A percentile compares a stretch with the other conserved stretches of the same genome.
Evolutionary conservation across 345 rosid species (phyloP).

Genomic region (Isatis tinctoria): DNA sequence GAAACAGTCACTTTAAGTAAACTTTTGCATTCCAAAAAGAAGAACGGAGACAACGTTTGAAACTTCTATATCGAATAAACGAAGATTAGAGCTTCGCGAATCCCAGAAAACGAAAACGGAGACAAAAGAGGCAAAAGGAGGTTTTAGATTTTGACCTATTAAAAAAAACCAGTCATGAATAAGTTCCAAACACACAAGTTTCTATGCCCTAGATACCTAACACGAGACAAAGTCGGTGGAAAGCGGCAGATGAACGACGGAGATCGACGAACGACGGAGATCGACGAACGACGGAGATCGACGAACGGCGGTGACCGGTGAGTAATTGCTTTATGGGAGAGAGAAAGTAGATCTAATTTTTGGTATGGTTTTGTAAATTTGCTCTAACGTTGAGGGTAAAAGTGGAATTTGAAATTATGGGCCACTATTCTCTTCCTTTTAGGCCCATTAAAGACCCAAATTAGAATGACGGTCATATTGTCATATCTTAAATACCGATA

Average conservation of each 20-base stretch:
- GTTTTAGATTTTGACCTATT: too few relatives aligned
- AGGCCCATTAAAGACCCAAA: slow-evolving; percentile 19
- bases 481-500: background rate
- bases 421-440: background rate
- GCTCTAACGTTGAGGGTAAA: background rate
- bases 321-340: background rate
- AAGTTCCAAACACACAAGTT: background rate
- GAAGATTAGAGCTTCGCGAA: background rate
- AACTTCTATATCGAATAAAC: too few relatives aligned
- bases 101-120: background rate
- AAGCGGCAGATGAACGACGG: background rate
- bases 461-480: background rate
- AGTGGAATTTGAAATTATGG: background rate
- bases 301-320: slow-evolving; percentile 7
- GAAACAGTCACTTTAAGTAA: too few relatives aligned
- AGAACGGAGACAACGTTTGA: background rate
- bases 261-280: background rate
- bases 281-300: background rate
- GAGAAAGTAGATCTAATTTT: background rate
- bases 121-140: background rate
- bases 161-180: too few relatives aligned
- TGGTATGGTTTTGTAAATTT: background rate
- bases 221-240: background rate
- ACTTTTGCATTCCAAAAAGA: too few relatives aligned
- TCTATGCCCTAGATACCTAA: background rate